These are phyloP conservation scores for Vigna mungo DNA, from an alignment of 306 rosid species.

Conservation along the genomic window DNA sequence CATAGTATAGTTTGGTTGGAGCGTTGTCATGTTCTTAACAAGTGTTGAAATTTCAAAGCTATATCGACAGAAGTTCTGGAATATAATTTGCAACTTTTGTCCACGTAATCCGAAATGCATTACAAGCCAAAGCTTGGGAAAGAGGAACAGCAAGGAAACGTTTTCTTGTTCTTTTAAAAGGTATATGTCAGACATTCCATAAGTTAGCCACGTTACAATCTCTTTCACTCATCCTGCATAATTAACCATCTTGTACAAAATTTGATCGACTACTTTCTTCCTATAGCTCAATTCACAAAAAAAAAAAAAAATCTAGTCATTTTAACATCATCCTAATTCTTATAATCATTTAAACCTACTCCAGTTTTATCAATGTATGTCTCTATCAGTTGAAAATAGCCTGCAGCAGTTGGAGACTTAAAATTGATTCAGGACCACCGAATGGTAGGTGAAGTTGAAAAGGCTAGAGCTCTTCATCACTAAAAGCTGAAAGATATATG, in stretches of 20 bases:
- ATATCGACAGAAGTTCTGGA: neutral
- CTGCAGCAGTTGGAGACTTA: neutral
- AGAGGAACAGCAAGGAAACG: neutral
- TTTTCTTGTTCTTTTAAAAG: neutral
- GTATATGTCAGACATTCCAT: neutral
- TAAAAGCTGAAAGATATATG: neutral
- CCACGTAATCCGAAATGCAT: neutral
- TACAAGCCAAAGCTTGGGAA: neutral
- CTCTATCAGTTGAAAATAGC: neutral
- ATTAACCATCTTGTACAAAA: neutral
- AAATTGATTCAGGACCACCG: constrained; percentile 18
- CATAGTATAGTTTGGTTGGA: neutral
- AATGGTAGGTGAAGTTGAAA: neutral
- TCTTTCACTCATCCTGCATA: neutral
- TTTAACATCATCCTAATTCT: neutral
- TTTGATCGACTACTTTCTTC: neutral
- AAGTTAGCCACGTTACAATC: neutral
- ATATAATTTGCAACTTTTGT: neutral
- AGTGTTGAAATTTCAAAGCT: neutral
- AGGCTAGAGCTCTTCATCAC: neutral
- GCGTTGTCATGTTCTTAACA: neutral
- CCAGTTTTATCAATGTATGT: neutral
- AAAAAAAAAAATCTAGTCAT: neutral
- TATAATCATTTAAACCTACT: neutral
- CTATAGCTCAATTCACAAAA: neutral